Evolutionary conservation across 257 asterid genomes (phyloP), one percentile per base, ranked within the genome.

Genomic region (Solanum chilense): DNA sequence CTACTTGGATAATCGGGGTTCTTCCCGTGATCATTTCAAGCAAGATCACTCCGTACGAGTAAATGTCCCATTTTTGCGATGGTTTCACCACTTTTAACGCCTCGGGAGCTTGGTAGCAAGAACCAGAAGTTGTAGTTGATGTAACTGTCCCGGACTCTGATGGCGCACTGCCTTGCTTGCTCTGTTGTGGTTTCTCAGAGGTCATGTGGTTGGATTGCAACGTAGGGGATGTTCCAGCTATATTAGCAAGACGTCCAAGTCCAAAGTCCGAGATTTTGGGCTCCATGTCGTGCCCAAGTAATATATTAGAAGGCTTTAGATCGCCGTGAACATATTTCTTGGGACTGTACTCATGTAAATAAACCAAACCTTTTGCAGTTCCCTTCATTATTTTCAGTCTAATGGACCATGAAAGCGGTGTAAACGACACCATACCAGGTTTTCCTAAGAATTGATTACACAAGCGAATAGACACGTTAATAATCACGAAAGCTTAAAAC

Each of bases 281-380:
- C 89, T 94, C 99, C 95, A 97, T 91, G 10, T 94, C 90, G 6
- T 90, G 92, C 29, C 95, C 97, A 62, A 96, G 98, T 82, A 97
- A 84, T 90, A 97, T 89, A 74, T 97, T 97, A 20, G 99, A 94
- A 25, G 99, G 99, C 86, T 97, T 96, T 12, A 96, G 88, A 89
- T 97, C 98, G 3, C 99, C 99, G 45, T 96, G 99, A 16, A 97
- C 99, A 56, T 95, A 97, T 87, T 97, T 97, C 47, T 95, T 96
- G 52, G 99, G 99, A 85, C 99, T 97, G 62, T 89, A 96, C 82
- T 97, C 99, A 6, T 97, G 99, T 75, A 97, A 92, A 89, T 92
- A 93, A 71, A 90, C 90, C 77, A 97, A 86, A 33, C 99, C 98
- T 88, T 88, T 93, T 6, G 99, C 98, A 23, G 93, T 94, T 74